phyloP scores from a whole-genome alignment of 805 yeast species.

The Candida insectorum region DNA sequence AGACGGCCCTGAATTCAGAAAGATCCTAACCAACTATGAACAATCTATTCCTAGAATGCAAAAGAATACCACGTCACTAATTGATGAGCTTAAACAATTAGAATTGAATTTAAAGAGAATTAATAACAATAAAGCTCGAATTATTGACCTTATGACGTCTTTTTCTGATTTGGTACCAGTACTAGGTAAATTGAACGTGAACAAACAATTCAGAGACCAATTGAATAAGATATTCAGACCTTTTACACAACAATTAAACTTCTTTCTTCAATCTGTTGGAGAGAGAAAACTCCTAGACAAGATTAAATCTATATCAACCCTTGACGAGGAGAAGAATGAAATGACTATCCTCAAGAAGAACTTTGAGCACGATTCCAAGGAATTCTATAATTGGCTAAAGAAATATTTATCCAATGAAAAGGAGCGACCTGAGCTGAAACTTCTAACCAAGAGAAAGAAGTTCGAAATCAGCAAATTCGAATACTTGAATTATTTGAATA shows the following conservation, averaged over 20 bases:
- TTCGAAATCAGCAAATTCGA: conserved; percentile 46
- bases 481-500: conserved; percentile 40
- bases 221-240: conserved; percentile 28
- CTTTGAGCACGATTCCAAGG: conserved; percentile 40
- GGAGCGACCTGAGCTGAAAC: conserved; percentile 40
- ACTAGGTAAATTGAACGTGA: conserved; percentile 21
- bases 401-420: conserved; percentile 42
- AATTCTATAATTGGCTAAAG: conserved; percentile 42
- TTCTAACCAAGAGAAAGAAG: conserved; percentile 28
- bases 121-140: conserved; percentile 12
- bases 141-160: conserved; percentile 21
- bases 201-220: conserved; percentile 20
- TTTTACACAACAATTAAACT: conserved; percentile 26
- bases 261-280: conserved; percentile 26
- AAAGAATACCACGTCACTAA: conserved; percentile 18
- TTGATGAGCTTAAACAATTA: conserved; percentile 29
- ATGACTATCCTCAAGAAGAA: conserved; percentile 23
- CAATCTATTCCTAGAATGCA: conserved; percentile 24
- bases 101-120: conserved; percentile 26
- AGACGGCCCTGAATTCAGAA: conserved; percentile 44
- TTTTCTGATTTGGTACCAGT: conserved; percentile 23
- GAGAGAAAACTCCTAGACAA: conserved; percentile 25
- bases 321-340: conserved; percentile 19
- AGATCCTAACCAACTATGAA: conserved; percentile 29
- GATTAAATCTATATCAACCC: conserved; percentile 14